Conservation (phyloP, 2,329 filamentous ascomycete genomes). For the Talaromyces sp. region DNA sequence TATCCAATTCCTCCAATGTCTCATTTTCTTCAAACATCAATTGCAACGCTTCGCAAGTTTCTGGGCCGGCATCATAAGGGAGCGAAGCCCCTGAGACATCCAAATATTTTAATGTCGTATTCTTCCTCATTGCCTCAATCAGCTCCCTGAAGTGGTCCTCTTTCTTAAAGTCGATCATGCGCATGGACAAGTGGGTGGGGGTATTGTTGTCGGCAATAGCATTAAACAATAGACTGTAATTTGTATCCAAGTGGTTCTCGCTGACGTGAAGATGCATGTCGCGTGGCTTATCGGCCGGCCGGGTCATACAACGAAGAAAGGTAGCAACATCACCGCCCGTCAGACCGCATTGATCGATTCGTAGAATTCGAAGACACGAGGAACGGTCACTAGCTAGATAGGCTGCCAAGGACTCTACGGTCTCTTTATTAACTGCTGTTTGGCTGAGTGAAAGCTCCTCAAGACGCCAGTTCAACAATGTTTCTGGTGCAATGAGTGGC, state of each 20-base stretch:
- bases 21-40: conserved; percentile 64
- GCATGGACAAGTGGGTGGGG: conserved; percentile 62
- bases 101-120: conserved; percentile 60
- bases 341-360: conserved; percentile 64
- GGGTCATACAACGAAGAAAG: conserved; percentile 61
- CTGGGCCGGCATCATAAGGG: conserved; percentile 64
- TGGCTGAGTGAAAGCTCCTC: conserved; percentile 64
- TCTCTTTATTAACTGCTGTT: conserved; percentile 59
- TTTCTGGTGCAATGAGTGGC: conserved; percentile 63
- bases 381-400: conserved; percentile 63
- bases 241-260: conserved; percentile 52
- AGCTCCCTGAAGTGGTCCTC: conserved; percentile 63
- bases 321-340: conserved; percentile 63
- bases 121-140: conserved; percentile 58
- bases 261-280: conserved; percentile 65
- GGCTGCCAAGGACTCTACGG: conserved; percentile 61
- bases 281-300: conserved; percentile 48
- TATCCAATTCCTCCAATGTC: conserved; percentile 64
- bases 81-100: conserved; percentile 69
- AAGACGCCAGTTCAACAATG: conserved; percentile 63
- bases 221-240: conserved; percentile 42
- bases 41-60: conserved; percentile 63
- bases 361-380: conserved; percentile 57
- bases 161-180: conserved; percentile 65
- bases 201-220: conserved; percentile 52